Evolutionary conservation across 441 rosid species (phyloP).

Genomic region (Adansonia gregorii): DNA sequence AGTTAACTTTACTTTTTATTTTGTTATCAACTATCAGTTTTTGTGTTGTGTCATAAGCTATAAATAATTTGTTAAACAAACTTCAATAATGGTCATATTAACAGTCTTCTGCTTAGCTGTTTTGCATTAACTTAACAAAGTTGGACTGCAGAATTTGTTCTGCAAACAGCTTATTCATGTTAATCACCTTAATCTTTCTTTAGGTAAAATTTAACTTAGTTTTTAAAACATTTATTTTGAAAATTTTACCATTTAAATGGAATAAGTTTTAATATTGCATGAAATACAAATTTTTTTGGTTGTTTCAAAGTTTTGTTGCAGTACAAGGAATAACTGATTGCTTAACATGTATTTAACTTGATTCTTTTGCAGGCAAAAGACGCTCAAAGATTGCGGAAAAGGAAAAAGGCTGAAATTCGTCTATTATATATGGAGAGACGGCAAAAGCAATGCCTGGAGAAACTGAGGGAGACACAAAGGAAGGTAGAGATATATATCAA

Average conservation of each 20-base stretch:
- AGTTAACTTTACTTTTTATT: background rate
- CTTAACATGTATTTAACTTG: background rate
- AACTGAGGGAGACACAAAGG: slow-evolving; percentile 83
- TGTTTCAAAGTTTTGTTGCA: background rate
- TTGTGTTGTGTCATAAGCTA: background rate
- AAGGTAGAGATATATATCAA: slow-evolving; percentile 48
- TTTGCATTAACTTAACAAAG: background rate
- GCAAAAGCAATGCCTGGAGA: slow-evolving; percentile 83
- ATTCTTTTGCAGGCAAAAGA: slow-evolving; percentile 26
- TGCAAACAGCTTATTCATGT: background rate
- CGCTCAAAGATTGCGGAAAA: slow-evolving; percentile 42
- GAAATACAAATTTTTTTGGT: background rate
- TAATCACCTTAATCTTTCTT: background rate
- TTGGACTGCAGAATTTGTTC: background rate
- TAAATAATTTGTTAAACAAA: background rate
- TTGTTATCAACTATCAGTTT: background rate
- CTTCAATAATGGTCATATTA: background rate
- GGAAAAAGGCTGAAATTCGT: slow-evolving; percentile 21
- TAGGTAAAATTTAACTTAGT: background rate
- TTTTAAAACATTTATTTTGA: slow-evolving; percentile 4
- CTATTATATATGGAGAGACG: slow-evolving; percentile 78
- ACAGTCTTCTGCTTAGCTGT: background rate
- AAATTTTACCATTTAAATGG: background rate
- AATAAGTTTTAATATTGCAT: slow-evolving; percentile 2
- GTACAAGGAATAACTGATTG: background rate